Percentiles rank a stretch among this genome's conserved stretches.
phyloP scores from a whole-genome alignment of 2,329 filamentous ascomycete species.

The Alternaria hordeiaustralica region DNA sequence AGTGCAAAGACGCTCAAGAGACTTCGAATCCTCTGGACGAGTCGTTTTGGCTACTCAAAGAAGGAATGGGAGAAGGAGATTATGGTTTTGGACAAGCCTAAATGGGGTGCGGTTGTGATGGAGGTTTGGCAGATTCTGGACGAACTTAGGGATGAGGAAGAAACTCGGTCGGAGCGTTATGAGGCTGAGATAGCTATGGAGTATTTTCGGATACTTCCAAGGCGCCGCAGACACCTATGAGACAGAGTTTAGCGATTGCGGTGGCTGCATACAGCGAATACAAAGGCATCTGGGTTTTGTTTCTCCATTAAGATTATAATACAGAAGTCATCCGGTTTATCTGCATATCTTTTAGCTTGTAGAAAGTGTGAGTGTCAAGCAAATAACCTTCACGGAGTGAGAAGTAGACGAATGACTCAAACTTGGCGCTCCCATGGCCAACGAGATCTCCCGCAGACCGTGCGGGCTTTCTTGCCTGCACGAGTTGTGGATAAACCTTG shows the following conservation, averaged over 20 bases:
- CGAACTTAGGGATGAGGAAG: background rate
- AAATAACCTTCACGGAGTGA: too few species aligned
- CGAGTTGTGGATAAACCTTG: too few species aligned
- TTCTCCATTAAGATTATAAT: background rate
- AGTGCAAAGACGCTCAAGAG: background rate
- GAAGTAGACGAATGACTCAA: background rate
- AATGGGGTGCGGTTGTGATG: background rate
- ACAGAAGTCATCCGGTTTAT: background rate
- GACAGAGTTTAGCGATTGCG: background rate
- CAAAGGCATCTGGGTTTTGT: background rate
- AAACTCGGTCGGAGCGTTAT: background rate
- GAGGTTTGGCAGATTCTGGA: background rate
- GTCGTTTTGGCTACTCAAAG: background rate
- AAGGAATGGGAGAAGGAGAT: background rate
- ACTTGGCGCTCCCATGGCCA: background rate
- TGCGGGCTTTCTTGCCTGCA: background rate
- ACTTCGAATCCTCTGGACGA: background rate
- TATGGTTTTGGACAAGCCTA: background rate
- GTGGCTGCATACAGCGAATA: background rate
- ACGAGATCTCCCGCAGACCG: background rate
- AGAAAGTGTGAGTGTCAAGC: background rate
- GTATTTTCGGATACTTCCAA: background rate
- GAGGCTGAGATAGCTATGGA: background rate
- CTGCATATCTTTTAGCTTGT: background rate
- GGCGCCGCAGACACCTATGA: background rate